A percentile compares a stretch with the other conserved stretches of the same genome.
phyloP scores from a whole-genome alignment of 257 asterid species.

The Lavandula angustifolia region DNA sequence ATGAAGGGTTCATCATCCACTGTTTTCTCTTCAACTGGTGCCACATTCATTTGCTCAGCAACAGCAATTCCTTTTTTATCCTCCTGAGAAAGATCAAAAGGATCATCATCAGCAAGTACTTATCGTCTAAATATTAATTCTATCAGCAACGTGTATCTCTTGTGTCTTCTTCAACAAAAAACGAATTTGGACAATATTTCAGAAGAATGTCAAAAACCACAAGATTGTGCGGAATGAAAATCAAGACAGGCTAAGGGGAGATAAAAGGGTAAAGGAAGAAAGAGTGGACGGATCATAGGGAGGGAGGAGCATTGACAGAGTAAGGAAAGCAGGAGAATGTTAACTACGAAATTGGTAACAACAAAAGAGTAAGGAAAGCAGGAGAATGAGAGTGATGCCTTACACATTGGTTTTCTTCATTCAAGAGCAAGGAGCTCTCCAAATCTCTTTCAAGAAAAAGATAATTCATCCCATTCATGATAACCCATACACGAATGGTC shows the following conservation, averaged over 20 bases:
- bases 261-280: neutral
- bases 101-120: neutral
- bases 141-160: conserved; percentile 15
- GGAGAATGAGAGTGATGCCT: too few species aligned
- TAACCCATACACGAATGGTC: too few species aligned
- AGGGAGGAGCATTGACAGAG: neutral
- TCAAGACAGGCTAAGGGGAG: neutral
- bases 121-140: neutral
- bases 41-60: conserved; percentile 54
- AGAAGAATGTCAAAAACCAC: conserved; percentile 7
- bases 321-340: neutral
- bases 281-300: neutral
- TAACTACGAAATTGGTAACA: neutral
- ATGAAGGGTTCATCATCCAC: conserved; percentile 63
- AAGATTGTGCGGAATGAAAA: conserved; percentile 4
- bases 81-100: conserved; percentile 44
- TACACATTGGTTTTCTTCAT: too few species aligned
- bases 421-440: too few species aligned
- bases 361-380: conserved; percentile 5
- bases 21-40: conserved; percentile 63
- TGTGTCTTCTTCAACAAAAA: conserved; percentile 13
- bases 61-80: conserved; percentile 56
- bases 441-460: too few species aligned
- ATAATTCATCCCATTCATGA: too few species aligned
- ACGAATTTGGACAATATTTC: neutral